phyloP scores from a whole-genome alignment of 192 early-diverging fungal genomes.

The Coemansia sp. region DNA sequence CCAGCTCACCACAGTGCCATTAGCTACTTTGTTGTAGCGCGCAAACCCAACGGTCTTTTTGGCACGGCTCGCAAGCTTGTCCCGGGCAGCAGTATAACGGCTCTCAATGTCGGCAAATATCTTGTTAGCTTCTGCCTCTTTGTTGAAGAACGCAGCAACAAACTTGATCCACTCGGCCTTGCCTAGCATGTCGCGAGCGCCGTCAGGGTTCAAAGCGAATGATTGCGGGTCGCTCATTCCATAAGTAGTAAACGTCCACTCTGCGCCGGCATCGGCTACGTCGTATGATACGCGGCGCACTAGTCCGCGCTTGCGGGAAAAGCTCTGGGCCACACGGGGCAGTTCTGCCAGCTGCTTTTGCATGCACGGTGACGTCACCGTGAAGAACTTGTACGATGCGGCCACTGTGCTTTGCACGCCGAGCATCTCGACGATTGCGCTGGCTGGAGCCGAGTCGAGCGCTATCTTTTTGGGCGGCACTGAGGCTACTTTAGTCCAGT shows the following conservation, averaged over 20 bases:
- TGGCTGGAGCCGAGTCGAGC: conserved; percentile 43
- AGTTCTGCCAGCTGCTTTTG: conserved; percentile 55
- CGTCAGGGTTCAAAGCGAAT: conserved; percentile 40
- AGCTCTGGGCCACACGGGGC: conserved; percentile 37
- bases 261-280: conserved; percentile 47
- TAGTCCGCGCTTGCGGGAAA: conserved; percentile 14
- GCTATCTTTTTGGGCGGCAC: conserved; percentile 42
- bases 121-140: conserved; percentile 41
- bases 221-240: conserved; percentile 51
- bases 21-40: conserved; percentile 49
- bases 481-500: conserved; percentile 48
- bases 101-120: conserved; percentile 38
- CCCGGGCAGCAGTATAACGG: conserved; percentile 37
- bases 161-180: conserved; percentile 54
- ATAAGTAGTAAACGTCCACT: conserved; percentile 56
- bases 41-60: conserved; percentile 37
- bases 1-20: conserved; percentile 44
- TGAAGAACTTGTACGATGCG: conserved; percentile 36
- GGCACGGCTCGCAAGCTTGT: not conserved
- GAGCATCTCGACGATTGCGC: conserved; percentile 50
- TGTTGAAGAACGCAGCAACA: conserved; percentile 40
- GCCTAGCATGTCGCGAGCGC: conserved; percentile 39
- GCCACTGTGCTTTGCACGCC: conserved; percentile 30
- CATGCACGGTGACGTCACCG: conserved; percentile 55
- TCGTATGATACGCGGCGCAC: conserved; percentile 51